Base-by-base conservation (phyloP, 148 eudicot species). In the Oxyria digyna region DNA sequence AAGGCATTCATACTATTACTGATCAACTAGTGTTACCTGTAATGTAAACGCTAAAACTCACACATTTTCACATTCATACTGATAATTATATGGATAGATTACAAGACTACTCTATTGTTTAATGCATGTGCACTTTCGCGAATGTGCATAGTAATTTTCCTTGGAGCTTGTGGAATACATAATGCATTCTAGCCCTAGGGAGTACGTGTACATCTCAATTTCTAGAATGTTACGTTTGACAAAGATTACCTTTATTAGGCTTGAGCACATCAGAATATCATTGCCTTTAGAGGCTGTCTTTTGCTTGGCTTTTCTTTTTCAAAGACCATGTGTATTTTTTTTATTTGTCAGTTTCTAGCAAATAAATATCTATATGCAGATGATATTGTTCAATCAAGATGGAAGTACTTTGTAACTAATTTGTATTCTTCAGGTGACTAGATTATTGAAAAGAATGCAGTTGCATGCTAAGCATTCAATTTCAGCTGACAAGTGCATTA, bases 361-460 rank as follows among this genome's bases (percentile, higher is more conserved):
- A 49, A 20, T 49, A 49, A 14, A 49, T 49, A 21, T n/a, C 0
- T 49, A 17, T 14, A 49, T 49, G 55, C 62, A 54, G 6, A 46
- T 46, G 52, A 0, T 46, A 46, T 38, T 29, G 1, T 31, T 38
- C 48, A 10, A 54, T 23, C 6, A 0, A 24, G 10, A 2, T 11
- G 31, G 31, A 54, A 8, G 62, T 54, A 54, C 57, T 59, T 20
- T 59, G 12, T 18, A n/a, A 59, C 29, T 59, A 14, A 27, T 29
- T 24, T 42, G 18, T 78, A 27, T 71, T 33, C 71, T 49, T 79
- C 85, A 94, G 98, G 97, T 90, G 67, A 80, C 87, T 46, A 70
- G 76, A 23, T 79, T 91, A 71, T 83, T 94, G 79, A 84, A 81
- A 68, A 90, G 78, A 78, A 94, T 94, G 98, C 98, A 94, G 72